A percentile compares a stretch with the other conserved stretches of the same genome.
phyloP scores from a whole-genome alignment of 1,284 basidiomycete species.

The Anthracocystis setariae region DNA sequence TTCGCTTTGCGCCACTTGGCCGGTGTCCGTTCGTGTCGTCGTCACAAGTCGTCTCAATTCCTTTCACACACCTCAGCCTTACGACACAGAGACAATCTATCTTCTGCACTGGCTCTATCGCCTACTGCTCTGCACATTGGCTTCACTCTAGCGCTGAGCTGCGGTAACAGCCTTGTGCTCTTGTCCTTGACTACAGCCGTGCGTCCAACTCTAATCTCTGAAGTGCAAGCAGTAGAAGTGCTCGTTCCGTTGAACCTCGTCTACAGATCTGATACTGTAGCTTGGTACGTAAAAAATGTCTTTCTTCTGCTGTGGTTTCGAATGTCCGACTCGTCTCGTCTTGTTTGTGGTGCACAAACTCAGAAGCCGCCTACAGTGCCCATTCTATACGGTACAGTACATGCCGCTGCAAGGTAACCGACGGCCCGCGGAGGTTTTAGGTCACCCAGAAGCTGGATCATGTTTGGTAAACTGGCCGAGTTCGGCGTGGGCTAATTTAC shows the following conservation, averaged over 20 bases:
- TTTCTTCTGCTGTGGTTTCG: too few relatives aligned
- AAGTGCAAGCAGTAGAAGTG: too few relatives aligned
- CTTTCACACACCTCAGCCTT: too few relatives aligned
- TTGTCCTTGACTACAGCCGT: not conserved
- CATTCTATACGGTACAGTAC: not conserved
- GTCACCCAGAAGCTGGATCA: not conserved
- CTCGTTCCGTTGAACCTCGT: too few relatives aligned
- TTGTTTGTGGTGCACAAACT: not conserved
- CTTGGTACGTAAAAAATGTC: too few relatives aligned
- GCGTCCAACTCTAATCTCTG: not conserved
- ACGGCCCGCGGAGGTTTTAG: conserved; percentile 5
- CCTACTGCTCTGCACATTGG: too few relatives aligned
- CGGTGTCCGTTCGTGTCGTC: not conserved
- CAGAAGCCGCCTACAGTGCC: not conserved
- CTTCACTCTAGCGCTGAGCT: too few relatives aligned
- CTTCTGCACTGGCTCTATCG: not conserved
- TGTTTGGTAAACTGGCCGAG: too few relatives aligned
- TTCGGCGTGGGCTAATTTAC: too few relatives aligned
- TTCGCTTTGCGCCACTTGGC: not conserved
- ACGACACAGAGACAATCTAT: not conserved
- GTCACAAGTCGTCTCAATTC: conserved; percentile 1
- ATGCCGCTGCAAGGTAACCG: conserved; percentile 7
- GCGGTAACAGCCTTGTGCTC: too few relatives aligned
- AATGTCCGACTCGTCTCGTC: not conserved
- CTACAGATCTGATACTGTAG: too few relatives aligned